Conservation (phyloP, 148 eudicot species). For the Cornus controversa region DNA sequence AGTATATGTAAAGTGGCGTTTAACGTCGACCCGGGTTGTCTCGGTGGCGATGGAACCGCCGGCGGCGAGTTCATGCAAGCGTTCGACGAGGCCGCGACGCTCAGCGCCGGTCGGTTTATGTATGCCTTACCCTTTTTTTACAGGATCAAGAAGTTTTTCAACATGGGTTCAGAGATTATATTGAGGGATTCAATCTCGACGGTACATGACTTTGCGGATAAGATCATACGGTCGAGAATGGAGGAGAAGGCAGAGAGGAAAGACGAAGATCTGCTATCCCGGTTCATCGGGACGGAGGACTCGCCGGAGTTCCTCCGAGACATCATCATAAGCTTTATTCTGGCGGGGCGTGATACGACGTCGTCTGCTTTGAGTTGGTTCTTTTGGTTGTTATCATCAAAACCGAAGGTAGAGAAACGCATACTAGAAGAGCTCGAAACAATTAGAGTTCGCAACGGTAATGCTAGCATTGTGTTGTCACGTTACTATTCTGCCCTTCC, state of each 20-base stretch:
- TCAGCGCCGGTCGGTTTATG: slow-evolving; percentile 58
- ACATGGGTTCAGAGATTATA: slow-evolving; percentile 54
- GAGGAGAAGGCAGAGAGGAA: slow-evolving; percentile 30
- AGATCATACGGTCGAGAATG: slow-evolving; percentile 50
- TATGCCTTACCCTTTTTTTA: slow-evolving; percentile 32
- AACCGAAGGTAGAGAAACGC: slow-evolving; percentile 29
- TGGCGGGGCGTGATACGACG: slow-evolving; percentile 70
- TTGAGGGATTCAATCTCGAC: slow-evolving; percentile 42
- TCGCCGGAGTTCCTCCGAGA: slow-evolving; percentile 49
- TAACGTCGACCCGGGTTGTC: slow-evolving; percentile 67
- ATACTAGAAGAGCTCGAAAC: slow-evolving; percentile 39
- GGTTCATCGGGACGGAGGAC: slow-evolving; percentile 40
- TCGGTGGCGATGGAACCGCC: slow-evolving; percentile 35
- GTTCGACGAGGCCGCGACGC: slow-evolving; percentile 59
- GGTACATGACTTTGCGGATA: slow-evolving; percentile 56
- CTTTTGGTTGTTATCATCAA: slow-evolving; percentile 51
- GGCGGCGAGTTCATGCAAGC: slow-evolving; percentile 58
- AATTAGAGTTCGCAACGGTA: slow-evolving; percentile 27
- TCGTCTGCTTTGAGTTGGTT: slow-evolving; percentile 66
- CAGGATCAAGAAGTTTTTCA: slow-evolving; percentile 40
- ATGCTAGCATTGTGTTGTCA: too few species aligned
- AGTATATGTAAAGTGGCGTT: slow-evolving; percentile 67
- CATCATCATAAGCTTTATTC: slow-evolving; percentile 60
- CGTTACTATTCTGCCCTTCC: too few species aligned
- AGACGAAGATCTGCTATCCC: slow-evolving; percentile 54